phyloP scores from a whole-genome alignment of 306 rosid species.

The Prosopis cineraria region DNA sequence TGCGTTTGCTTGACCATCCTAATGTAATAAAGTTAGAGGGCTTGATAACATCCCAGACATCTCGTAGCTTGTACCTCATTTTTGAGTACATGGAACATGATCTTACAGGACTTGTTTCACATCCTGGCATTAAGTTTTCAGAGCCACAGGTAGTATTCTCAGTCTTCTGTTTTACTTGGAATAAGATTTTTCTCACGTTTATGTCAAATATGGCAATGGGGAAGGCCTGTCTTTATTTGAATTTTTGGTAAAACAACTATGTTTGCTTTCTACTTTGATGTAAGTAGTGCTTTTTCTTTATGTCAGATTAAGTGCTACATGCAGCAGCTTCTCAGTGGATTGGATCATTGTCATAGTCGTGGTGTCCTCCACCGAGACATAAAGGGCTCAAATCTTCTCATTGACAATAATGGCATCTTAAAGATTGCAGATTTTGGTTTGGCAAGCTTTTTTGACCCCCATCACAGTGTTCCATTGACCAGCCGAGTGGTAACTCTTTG shows the following conservation, averaged over 20 bases:
- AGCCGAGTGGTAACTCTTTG: slow-evolving; percentile 96
- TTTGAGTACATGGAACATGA: slow-evolving; percentile 97
- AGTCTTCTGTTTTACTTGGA: slow-evolving; percentile 6
- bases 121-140: slow-evolving; percentile 67
- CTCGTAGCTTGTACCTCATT: slow-evolving; percentile 88
- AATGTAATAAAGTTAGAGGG: slow-evolving; percentile 89
- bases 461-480: slow-evolving; percentile 65
- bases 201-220: slow-evolving; percentile 17
- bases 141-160: slow-evolving; percentile 80
- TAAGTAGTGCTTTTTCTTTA: slow-evolving; percentile 18
- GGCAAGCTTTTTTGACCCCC: slow-evolving; percentile 76
- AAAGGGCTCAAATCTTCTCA: slow-evolving; percentile 95
- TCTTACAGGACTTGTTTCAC: slow-evolving; percentile 87
- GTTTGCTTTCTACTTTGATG: slow-evolving; percentile 9
- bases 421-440: slow-evolving; percentile 97
- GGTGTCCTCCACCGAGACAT: slow-evolving; percentile 98
- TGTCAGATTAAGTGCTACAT: slow-evolving; percentile 85
- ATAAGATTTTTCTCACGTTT: background rate
- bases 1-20: slow-evolving; percentile 92
- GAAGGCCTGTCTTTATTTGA: slow-evolving; percentile 18
- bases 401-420: slow-evolving; percentile 74
- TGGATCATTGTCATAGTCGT: slow-evolving; percentile 81
- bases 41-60: slow-evolving; percentile 70
- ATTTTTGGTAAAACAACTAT: slow-evolving; percentile 8
- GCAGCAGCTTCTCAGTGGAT: slow-evolving; percentile 91